Evolutionary conservation across 495 filamentous ascomycete genomes (phyloP).

Genomic region (Platismatia glauca): DNA sequence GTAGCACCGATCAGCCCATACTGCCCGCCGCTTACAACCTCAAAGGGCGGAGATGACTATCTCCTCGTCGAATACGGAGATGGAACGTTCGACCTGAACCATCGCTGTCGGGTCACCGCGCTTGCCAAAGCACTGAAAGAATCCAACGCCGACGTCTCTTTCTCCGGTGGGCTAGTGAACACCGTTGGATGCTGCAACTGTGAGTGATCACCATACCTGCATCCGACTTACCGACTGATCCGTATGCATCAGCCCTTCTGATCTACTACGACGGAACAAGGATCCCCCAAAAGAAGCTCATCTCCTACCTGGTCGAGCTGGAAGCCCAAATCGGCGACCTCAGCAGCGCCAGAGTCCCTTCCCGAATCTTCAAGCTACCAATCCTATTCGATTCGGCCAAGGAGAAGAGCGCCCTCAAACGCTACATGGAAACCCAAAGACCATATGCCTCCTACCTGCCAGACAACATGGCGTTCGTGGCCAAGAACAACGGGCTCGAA

Average conservation of each 20-base stretch:
- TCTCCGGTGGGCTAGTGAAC: conserved; percentile 35
- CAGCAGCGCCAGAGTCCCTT: conserved; percentile 39
- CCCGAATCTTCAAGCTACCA: conserved; percentile 44
- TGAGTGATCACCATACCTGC: conserved; percentile 13
- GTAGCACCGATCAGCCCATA: neutral
- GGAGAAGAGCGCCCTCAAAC: conserved; percentile 39
- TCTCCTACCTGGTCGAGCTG: conserved; percentile 27
- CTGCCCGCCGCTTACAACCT: neutral
- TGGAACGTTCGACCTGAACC: conserved; percentile 41
- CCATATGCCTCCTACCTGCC: conserved; percentile 50
- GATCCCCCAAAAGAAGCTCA: conserved; percentile 30
- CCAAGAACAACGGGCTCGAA: conserved; percentile 48
- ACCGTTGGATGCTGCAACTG: conserved; percentile 42
- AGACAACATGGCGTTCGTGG: conserved; percentile 48
- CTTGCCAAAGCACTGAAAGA: conserved; percentile 36
- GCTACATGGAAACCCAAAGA: conserved; percentile 51
- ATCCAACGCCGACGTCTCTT: conserved; percentile 26
- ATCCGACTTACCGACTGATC: neutral
- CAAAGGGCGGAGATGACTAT: conserved; percentile 45
- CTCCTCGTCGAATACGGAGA: conserved; percentile 47
- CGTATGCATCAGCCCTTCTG: conserved; percentile 30
- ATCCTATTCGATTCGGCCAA: conserved; percentile 44
- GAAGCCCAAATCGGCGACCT: conserved; percentile 32
- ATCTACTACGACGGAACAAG: conserved; percentile 40
- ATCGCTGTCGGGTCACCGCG: conserved; percentile 41